Evolutionary conservation across 441 rosid genomes (phyloP).

Genomic region (Rhodomyrtus psidioides): DNA sequence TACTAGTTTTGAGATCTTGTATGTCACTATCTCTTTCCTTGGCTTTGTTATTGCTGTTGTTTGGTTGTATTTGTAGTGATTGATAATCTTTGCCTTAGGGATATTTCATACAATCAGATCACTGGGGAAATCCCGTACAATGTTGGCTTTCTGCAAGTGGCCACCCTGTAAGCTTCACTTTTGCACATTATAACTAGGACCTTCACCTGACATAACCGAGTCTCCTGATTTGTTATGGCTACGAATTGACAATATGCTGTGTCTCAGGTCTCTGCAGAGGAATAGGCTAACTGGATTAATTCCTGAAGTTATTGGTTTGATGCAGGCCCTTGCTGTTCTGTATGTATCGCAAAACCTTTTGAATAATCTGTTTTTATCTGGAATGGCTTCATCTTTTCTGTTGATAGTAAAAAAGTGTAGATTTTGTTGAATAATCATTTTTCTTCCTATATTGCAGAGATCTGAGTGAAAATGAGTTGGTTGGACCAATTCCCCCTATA

Average conservation of each 20-base stretch:
- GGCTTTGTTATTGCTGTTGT: background rate
- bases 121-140: constrained; percentile 85
- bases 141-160: constrained; percentile 93
- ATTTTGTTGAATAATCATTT: background rate
- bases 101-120: constrained; percentile 75
- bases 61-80: background rate
- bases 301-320: constrained; percentile 84
- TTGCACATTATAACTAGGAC: background rate
- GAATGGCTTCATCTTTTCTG: background rate
- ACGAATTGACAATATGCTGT: background rate
- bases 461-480: constrained; percentile 77
- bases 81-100: constrained; percentile 31
- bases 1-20: constrained; percentile 89
- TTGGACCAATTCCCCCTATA: constrained; percentile 76
- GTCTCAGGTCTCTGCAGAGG: constrained; percentile 80
- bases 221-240: background rate
- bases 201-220: background rate
- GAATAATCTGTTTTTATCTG: background rate
- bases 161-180: constrained; percentile 61
- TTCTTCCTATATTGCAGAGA: constrained; percentile 31
- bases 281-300: constrained; percentile 71
- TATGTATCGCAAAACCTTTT: constrained; percentile 22
- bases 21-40: constrained; percentile 6
- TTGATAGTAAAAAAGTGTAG: background rate
- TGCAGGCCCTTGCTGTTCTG: constrained; percentile 99